Evolutionary conservation across 306 rosid species (phyloP).

Genomic region (Quercus mongolica): DNA sequence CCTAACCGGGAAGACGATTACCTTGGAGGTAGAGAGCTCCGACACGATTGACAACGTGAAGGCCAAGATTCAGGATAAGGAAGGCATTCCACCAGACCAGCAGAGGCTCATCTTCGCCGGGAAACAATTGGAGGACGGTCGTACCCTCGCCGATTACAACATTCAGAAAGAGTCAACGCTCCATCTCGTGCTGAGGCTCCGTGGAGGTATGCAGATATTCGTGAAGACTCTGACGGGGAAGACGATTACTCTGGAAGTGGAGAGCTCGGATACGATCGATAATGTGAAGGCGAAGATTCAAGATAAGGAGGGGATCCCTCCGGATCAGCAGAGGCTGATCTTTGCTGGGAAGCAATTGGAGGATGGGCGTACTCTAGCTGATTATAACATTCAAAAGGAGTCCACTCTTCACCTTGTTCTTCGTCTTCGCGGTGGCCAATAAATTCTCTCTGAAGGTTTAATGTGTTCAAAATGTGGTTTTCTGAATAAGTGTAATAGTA

Average conservation of each 20-base stretch:
- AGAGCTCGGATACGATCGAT: slow-evolving; percentile 32
- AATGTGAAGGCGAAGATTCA: slow-evolving; percentile 39
- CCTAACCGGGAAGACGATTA: slow-evolving; percentile 37
- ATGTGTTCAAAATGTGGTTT: no score
- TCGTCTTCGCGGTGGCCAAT: slow-evolving; percentile 4
- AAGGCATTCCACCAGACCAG: slow-evolving; percentile 41
- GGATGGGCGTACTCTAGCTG: slow-evolving; percentile 43
- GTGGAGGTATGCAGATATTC: slow-evolving; percentile 40
- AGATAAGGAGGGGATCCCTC: slow-evolving; percentile 43
- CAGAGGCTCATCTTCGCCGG: slow-evolving; percentile 41
- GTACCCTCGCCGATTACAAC: slow-evolving; percentile 42
- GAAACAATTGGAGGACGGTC: slow-evolving; percentile 37
- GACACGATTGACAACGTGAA: slow-evolving; percentile 42
- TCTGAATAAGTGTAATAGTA: no score
- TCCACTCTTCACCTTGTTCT: slow-evolving; percentile 34
- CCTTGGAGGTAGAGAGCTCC: slow-evolving; percentile 40
- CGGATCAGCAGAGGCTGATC: slow-evolving; percentile 43
- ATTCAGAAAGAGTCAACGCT: slow-evolving; percentile 41
- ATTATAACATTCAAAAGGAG: slow-evolving; percentile 54
- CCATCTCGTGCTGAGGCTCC: slow-evolving; percentile 34
- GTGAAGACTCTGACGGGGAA: slow-evolving; percentile 40
- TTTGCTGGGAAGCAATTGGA: slow-evolving; percentile 49
- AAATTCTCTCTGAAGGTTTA: no score
- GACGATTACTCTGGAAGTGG: slow-evolving; percentile 40
- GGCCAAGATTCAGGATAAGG: slow-evolving; percentile 50